Evolutionary conservation across 805 yeast genomes (phyloP), one percentile per base, ranked within the genome.

Genomic region (Yamadazyma olivae): DNA sequence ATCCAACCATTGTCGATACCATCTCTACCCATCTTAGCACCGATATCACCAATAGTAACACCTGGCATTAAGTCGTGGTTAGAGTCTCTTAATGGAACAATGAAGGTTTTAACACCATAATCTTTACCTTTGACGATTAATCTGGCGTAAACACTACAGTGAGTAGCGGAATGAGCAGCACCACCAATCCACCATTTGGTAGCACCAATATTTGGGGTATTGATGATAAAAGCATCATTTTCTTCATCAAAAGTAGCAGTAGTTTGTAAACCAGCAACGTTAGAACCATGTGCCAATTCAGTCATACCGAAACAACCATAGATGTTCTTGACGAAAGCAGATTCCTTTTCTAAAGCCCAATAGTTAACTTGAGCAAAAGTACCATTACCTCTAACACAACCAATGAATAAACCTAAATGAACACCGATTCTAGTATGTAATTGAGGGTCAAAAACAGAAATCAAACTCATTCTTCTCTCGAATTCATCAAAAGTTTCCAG

Each of bases 321-420:
- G 21, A 83, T 69, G 44, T 76, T 83, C 53, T 71, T 78, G 25
- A 81, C 53, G 45, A 66, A 67, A 1, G 71, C 58, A 9, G 87
- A 77, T 47, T 85, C 88, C 51, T 83, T 72, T 48, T 76, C 79
- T 43, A 71, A 67, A 35, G 87, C 75, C 97, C 97, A 90, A 64
- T 83, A 91, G 28, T 78, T 67, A 49, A 83, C 75, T 68, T 90
- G 98, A 37, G 78, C 83, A 27, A 75, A 73, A 6, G 97, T 83
- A 45, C 96, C 98, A 50, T 85, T 83, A 42, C 96, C 95, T 46
- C 82, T 77, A 39, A 90, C 66, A 39, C 95, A 86, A 36, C 80
- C 78, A 38, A 87, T 70, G 56, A 91, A 91, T 38, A 90, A 71
- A 2, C 96, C 96, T 45, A 83, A 69, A 66, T 90, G 95, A 36